A percentile compares a stretch with the other conserved stretches of the same genome.
phyloP scores from a whole-genome alignment of 2,329 filamentous ascomycete genomes.

The Eurotiales sp. region DNA sequence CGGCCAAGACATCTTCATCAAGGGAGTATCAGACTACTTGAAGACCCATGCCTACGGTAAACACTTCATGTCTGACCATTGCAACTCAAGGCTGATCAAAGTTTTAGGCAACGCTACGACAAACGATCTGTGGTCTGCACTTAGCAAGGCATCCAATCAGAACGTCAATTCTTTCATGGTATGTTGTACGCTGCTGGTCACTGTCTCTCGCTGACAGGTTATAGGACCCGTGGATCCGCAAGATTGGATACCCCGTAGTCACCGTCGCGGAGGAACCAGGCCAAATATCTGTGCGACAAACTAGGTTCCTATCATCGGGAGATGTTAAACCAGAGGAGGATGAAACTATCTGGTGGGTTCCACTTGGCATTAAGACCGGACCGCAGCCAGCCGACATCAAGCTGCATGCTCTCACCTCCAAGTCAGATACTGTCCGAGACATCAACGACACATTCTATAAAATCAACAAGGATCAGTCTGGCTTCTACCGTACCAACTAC shows the following conservation, averaged over 20 bases:
- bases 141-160: conserved; percentile 81
- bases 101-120: conserved; percentile 71
- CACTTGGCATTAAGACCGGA: conserved; percentile 78
- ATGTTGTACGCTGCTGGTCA: conserved; percentile 13
- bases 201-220: conserved; percentile 9
- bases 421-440: conserved; percentile 67
- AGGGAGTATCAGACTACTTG: conserved; percentile 85
- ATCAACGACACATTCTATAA: conserved; percentile 83
- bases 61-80: conserved; percentile 6
- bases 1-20: conserved; percentile 80
- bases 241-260: conserved; percentile 90
- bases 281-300: conserved; percentile 78
- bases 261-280: conserved; percentile 80
- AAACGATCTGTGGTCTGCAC: conserved; percentile 81
- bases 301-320: conserved; percentile 84
- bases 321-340: conserved; percentile 91
- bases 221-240: conserved; percentile 80
- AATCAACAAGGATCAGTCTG: conserved; percentile 83
- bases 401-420: conserved; percentile 66
- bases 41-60: conserved; percentile 79
- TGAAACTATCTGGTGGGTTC: conserved; percentile 91
- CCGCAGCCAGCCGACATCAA: conserved; percentile 60
- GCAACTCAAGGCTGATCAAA: neutral
- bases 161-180: conserved; percentile 84
- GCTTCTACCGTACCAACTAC: conserved; percentile 92